These are phyloP conservation scores for Lentinula sp. DNA, from an alignment of 768 basidiomycete species.

Conservation along the genomic window DNA sequence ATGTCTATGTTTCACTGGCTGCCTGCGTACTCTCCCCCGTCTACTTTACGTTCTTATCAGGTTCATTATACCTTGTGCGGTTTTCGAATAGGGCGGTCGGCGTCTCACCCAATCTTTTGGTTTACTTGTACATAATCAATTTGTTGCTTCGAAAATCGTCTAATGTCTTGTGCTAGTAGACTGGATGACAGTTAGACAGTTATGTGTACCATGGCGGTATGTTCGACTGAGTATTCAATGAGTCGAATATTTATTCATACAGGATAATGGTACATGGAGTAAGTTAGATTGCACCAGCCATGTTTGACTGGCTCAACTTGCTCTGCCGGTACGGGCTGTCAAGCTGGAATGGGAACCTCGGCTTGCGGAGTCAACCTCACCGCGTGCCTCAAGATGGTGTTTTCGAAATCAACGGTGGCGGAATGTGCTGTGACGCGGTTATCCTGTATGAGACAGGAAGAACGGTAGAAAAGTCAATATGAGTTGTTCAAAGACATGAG, in stretches of 20 bases:
- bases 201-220: no score
- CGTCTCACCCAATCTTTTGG: neutral
- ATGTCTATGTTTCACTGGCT: neutral
- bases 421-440: conserved; percentile 45
- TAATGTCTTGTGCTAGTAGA: neutral
- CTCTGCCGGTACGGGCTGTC: neutral
- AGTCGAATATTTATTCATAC: neutral
- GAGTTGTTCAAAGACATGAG: neutral
- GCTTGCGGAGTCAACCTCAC: conserved; percentile 44
- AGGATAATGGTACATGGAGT: neutral
- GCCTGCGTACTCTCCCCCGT: neutral
- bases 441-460: conserved; percentile 22
- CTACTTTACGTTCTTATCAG: neutral
- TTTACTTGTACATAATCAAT: neutral
- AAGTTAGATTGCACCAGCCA: no score
- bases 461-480: neutral
- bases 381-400: conserved; percentile 33
- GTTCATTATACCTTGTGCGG: neutral
- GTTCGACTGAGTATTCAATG: neutral
- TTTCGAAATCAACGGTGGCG: conserved; percentile 33
- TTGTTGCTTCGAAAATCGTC: neutral
- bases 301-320: neutral
- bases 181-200: neutral
- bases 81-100: neutral
- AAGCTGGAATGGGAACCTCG: conserved; percentile 35